Percentiles rank a stretch among this genome's conserved stretches.
Conservation (phyloP, 768 basidiomycete species). For the Leccinum imitatum region DNA sequence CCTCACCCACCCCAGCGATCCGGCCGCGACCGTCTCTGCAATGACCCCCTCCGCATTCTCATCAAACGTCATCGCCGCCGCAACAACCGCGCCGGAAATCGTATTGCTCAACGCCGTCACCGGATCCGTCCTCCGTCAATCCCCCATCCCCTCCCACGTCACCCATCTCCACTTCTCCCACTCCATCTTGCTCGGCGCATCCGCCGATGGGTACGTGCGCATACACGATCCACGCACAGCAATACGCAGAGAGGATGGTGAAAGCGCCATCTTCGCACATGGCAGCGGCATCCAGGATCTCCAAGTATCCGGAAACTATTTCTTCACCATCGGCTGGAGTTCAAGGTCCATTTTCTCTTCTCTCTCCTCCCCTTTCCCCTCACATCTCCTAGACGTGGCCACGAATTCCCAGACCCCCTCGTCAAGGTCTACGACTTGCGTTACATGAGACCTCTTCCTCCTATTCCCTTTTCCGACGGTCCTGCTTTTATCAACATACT, state of each 20-base stretch:
- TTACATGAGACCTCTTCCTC: slow-evolving; percentile 76
- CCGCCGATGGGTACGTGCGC: slow-evolving; percentile 71
- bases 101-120: slow-evolving; percentile 72
- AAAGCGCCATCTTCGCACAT: slow-evolving; percentile 73
- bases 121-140: slow-evolving; percentile 60
- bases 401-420: slow-evolving; percentile 85
- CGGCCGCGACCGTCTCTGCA: slow-evolving; percentile 34
- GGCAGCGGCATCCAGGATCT: slow-evolving; percentile 79
- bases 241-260: slow-evolving; percentile 46
- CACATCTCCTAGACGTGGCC: slow-evolving; percentile 62
- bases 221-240: slow-evolving; percentile 69
- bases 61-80: slow-evolving; percentile 58
- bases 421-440: slow-evolving; percentile 93
- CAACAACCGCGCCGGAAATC: slow-evolving; percentile 60
- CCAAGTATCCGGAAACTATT: slow-evolving; percentile 73
- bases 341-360: slow-evolving; percentile 54
- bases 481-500: slow-evolving; percentile 84
- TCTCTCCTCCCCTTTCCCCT: neutral
- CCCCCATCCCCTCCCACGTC: slow-evolving; percentile 53
- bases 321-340: slow-evolving; percentile 86
- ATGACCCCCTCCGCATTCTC: slow-evolving; percentile 50
- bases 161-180: slow-evolving; percentile 68
- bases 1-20: slow-evolving; percentile 32
- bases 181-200: slow-evolving; percentile 64
- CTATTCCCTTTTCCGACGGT: slow-evolving; percentile 82